Conservation (phyloP, 768 basidiomycete species). For the Gloeophyllum trabeum region DNA sequence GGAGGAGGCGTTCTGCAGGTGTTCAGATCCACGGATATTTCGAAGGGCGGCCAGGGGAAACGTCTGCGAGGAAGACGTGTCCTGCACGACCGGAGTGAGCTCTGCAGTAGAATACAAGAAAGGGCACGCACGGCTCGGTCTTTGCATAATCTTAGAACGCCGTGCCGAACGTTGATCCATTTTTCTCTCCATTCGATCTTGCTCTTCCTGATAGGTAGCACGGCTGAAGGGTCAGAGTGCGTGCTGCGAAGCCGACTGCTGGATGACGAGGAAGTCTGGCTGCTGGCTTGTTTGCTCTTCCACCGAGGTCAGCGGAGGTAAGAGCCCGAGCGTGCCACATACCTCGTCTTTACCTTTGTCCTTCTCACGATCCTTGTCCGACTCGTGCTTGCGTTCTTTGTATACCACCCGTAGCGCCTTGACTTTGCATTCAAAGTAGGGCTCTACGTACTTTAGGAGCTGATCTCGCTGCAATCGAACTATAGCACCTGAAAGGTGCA, state of each 20-base stretch:
- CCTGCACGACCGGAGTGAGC: not conserved
- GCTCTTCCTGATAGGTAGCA: conserved; percentile 17
- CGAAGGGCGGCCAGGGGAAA: not conserved
- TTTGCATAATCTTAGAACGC: conserved; percentile 41
- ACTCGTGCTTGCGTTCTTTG: conserved; percentile 5
- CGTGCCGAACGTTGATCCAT: conserved; percentile 52
- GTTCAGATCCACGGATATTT: not conserved
- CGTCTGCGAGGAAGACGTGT: not conserved
- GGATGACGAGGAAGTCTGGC: not conserved
- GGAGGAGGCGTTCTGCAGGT: not conserved
- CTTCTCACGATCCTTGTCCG: not conserved
- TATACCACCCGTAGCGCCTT: conserved; percentile 36
- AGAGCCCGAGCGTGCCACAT: no score
- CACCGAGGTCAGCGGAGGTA: not conserved
- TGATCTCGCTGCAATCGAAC: conserved; percentile 30
- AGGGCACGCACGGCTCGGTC: conserved; percentile 33
- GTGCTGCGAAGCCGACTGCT: not conserved
- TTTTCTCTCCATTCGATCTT: conserved; percentile 52
- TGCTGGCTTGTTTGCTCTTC: not conserved
- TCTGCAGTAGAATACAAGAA: not conserved
- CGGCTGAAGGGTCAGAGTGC: conserved; percentile 1
- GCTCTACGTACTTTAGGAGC: conserved; percentile 34
- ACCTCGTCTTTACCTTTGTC: not conserved
- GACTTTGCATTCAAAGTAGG: conserved; percentile 48
- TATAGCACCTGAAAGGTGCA: conserved; percentile 37